Evolutionary conservation across 345 rosid species (phyloP).

Genomic region (Euphorbia lathyris): DNA sequence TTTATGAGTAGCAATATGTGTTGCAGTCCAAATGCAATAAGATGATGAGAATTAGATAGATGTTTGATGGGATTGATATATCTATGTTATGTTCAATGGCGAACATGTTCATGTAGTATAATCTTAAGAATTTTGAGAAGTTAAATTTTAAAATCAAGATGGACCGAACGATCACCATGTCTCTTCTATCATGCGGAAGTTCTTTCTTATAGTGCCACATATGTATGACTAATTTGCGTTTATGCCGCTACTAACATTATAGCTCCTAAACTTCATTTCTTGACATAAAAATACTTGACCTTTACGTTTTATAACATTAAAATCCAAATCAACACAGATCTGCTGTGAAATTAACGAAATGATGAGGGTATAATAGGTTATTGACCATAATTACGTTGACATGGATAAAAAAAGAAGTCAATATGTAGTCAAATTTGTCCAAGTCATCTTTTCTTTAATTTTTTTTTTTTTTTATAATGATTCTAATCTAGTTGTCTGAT

Average conservation of each 20-base stretch:
- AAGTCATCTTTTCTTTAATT: neutral
- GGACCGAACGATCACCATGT: neutral
- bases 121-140: neutral
- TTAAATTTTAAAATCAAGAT: neutral
- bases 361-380: too few relatives aligned
- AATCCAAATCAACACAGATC: too few relatives aligned
- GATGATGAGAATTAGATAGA: neutral
- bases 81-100: too few relatives aligned
- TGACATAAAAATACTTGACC: too few relatives aligned
- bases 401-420: neutral
- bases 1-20: neutral
- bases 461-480: too few relatives aligned
- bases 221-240: too few relatives aligned
- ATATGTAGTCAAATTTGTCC: neutral
- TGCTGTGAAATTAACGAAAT: too few relatives aligned
- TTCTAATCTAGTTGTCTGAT: neutral
- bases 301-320: too few relatives aligned
- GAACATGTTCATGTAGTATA: neutral
- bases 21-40: neutral
- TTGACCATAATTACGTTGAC: neutral
- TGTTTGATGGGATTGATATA: neutral
- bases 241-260: too few relatives aligned
- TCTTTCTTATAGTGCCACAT: too few relatives aligned
- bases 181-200: neutral
- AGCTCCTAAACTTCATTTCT: too few relatives aligned